Base-by-base conservation (phyloP, 2,329 filamentous ascomycete species). In the Fusarium torulosum region DNA sequence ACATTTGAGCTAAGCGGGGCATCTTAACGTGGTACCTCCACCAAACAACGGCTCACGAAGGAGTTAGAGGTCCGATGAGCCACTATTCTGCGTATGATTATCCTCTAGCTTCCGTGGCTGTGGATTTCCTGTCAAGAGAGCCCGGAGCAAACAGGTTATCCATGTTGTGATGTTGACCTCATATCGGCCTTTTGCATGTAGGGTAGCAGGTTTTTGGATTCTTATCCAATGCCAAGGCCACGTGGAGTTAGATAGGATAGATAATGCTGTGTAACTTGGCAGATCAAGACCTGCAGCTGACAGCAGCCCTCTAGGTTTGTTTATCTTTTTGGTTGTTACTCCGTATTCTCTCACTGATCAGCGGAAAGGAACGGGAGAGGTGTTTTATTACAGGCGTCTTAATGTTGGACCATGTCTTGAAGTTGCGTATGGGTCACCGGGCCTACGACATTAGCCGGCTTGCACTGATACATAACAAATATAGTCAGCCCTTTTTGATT, bases 151-250 rank as follows among this genome's bases (percentile, higher is more conserved):
- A 37, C 17, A 37, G 17, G 35, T 19, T 1, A 9, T n/a, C 17
- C 35, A 37, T 37, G 29, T 53, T 23, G 17, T 35, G 20, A 25
- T 37, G 35, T 29, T 53, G 57, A 45, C 25, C 15, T 45, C 27
- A 44, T 43, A 23, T 61, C 27, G 35, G 31, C 20, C 10, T 6
- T 45, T 17, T n/a, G 27, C 21, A 27, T 44, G 31, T 60, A 54
- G 55, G 44, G 50, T 61, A 51, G 35, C 20, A 23, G 29, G 35
- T 44, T 66, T n/a, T 37, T 37, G 35, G 17, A 37, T 17, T 62
- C 25, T 46, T 51, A 35, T 61, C 71, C 71, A 73, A 63, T 72
- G 59, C 63, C 50, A 56, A 40, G 61, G 57, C 71, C 69, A 73
- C 70, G 71, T 73, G 71, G 69, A 71, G 31, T 41, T 33, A 27